These are phyloP conservation scores for Blastocystis sp. DNA, from an alignment of 352 stramenopile species.

Conservation along the genomic window DNA sequence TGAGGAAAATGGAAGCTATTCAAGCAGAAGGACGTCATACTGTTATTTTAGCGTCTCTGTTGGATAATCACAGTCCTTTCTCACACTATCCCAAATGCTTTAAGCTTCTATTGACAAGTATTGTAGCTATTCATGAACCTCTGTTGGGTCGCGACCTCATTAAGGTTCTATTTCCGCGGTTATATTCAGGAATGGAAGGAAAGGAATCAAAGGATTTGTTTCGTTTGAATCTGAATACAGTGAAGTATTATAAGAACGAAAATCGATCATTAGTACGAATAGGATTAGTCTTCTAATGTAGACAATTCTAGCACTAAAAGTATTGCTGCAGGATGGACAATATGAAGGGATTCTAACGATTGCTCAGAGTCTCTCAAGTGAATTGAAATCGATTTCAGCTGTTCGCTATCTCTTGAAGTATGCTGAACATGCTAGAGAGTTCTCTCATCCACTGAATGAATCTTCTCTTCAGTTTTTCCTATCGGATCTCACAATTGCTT, in stretches of 20 bases:
- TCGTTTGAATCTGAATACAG: slow-evolving; percentile 2
- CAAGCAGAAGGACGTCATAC: neutral
- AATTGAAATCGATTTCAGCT: neutral
- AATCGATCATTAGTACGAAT: neutral
- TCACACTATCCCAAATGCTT: slow-evolving; percentile 45
- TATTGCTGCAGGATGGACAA: neutral
- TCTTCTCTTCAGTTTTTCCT: neutral
- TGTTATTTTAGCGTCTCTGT: neutral
- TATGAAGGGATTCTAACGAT: neutral
- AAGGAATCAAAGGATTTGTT: neutral
- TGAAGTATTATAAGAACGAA: slow-evolving; percentile 43
- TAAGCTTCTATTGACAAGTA: neutral
- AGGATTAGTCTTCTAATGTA: neutral
- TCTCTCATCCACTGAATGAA: neutral
- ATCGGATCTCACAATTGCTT: neutral
- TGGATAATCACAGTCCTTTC: neutral
- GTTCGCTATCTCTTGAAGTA: neutral
- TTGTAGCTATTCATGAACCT: slow-evolving; percentile 12
- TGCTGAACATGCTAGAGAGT: neutral
- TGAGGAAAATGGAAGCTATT: neutral
- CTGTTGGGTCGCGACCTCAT: neutral
- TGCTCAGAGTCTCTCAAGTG: neutral
- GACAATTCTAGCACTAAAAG: neutral
- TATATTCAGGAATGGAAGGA: neutral
- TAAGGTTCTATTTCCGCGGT: slow-evolving; percentile 9